Evolutionary conservation across 345 rosid species (phyloP).

Genomic region (Streptanthus diversifolius): DNA sequence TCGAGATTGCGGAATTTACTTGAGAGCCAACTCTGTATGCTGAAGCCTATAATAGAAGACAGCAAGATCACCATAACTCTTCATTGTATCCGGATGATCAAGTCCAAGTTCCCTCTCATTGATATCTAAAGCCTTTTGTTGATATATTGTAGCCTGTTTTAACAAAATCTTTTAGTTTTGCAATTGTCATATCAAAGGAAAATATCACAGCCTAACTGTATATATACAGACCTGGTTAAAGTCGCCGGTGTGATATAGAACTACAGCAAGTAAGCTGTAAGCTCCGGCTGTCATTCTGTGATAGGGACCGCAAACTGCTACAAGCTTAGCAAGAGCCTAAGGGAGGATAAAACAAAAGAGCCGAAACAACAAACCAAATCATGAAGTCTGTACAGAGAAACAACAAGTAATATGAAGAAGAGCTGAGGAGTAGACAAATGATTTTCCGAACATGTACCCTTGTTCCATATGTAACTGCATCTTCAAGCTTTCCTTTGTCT

Average conservation of each 20-base stretch:
- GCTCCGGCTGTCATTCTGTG: constrained; percentile 99
- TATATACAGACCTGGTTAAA: constrained; percentile 77
- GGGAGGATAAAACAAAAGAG: constrained; percentile 24
- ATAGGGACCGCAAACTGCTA: constrained; percentile 97
- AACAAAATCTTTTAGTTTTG: constrained; percentile 27
- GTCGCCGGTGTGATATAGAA: constrained; percentile 97
- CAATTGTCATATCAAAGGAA: constrained; percentile 2
- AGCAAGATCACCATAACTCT: constrained; percentile 99
- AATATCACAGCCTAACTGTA: constrained; percentile 18
- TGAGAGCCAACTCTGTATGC: constrained; percentile 95
- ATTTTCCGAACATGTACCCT: constrained; percentile 49
- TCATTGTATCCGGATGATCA: constrained; percentile 99
- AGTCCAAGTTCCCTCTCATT: constrained; percentile 98
- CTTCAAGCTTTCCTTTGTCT: constrained; percentile 99
- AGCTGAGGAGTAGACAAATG: constrained; percentile 8
- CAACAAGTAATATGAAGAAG: background rate
- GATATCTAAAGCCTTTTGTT: constrained; percentile 98
- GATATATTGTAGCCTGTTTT: constrained; percentile 91
- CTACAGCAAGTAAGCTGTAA: constrained; percentile 98
- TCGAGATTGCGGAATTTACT: constrained; percentile 48
- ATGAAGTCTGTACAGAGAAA: constrained; percentile 12
- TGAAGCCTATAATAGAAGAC: constrained; percentile 99
- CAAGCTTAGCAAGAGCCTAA: constrained; percentile 96
- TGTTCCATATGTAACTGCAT: constrained; percentile 93
- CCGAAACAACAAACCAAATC: constrained; percentile 7